Evolutionary conservation across 2,329 filamentous ascomycete species (phyloP), one percentile per base, ranked within the genome.

Genomic region (Sporothrix dimorphospora): DNA sequence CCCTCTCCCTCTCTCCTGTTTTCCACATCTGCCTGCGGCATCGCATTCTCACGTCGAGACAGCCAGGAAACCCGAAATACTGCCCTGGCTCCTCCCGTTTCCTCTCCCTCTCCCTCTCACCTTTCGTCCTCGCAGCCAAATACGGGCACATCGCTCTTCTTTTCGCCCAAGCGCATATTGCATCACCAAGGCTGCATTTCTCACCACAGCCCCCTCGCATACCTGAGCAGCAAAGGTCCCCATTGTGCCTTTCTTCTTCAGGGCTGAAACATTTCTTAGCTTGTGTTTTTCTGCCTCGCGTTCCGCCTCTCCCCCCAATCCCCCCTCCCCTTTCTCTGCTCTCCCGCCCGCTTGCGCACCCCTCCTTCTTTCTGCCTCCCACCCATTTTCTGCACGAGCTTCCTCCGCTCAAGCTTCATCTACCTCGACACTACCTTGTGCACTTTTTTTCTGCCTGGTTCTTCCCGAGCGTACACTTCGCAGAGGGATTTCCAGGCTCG

Each of bases 261-360:
- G 71, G 65, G 55, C 71, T 63, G 65, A 69, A 69, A 63, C 70
- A 65, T 69, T 63, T 63, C 30, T 47, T 69, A 63, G 53, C 71
- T 65, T 55, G 45, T 69, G 42, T 61, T 72, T 49, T 69, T 63
- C 55, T 72, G 53, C 49, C 51, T 38, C 63, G 57, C 55, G 65
- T 30, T 69, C n/a, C 61, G 19, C 38, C 51, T 24, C 51, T 42
- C 40, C 53, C 14, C 21, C 42, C 63, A 38, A n/a, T 14, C 45
- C 51, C 24, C 45, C 34, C 30, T 19, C 21, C 14, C 12, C 24
- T 8, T 27, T 21, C 14, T 34, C 66, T 45, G 21, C 49, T 51
- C 47, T 40, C 66, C 30, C 47, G 49, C 66, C 66, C 49, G n/a
- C 34, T 42, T 42, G 47, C 42, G 42, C 63, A 21, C 63, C 63